phyloP scores from a whole-genome alignment of 148 eudicot species.

The Beta vulgaris region DNA sequence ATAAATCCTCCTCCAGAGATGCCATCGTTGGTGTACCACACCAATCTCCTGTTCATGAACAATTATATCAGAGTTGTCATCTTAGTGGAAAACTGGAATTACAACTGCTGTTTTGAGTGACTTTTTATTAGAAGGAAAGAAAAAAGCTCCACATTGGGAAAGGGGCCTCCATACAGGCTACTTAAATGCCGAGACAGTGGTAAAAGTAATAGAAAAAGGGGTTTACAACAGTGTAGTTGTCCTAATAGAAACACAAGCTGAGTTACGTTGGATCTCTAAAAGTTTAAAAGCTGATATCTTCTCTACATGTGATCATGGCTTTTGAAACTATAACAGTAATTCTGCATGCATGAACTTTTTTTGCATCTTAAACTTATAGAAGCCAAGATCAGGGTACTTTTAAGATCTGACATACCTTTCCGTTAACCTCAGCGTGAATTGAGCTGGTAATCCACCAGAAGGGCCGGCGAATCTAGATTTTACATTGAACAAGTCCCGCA shows the following conservation, averaged over 20 bases:
- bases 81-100: background rate
- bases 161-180: background rate
- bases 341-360: background rate
- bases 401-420: slow-evolving; percentile 61
- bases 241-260: too few relatives aligned
- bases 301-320: background rate
- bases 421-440: slow-evolving; percentile 89
- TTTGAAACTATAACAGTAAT: background rate
- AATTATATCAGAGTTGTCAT: slow-evolving; percentile 15
- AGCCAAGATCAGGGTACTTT: background rate
- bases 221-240: too few relatives aligned
- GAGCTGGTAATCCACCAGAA: slow-evolving; percentile 99
- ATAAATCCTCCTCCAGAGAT: slow-evolving; percentile 97
- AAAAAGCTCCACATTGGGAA: background rate
- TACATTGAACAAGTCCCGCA: slow-evolving; percentile 23
- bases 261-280: too few relatives aligned
- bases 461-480: slow-evolving; percentile 83
- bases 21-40: slow-evolving; percentile 98
- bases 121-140: background rate
- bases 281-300: background rate
- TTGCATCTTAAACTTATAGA: background rate
- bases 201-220: too few relatives aligned
- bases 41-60: slow-evolving; percentile 68
- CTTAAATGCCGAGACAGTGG: too few relatives aligned
- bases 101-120: background rate